Evolutionary conservation across 225 moss, liverwort and hornwort species (phyloP).

Genomic region (Straminergon stramineum): DNA sequence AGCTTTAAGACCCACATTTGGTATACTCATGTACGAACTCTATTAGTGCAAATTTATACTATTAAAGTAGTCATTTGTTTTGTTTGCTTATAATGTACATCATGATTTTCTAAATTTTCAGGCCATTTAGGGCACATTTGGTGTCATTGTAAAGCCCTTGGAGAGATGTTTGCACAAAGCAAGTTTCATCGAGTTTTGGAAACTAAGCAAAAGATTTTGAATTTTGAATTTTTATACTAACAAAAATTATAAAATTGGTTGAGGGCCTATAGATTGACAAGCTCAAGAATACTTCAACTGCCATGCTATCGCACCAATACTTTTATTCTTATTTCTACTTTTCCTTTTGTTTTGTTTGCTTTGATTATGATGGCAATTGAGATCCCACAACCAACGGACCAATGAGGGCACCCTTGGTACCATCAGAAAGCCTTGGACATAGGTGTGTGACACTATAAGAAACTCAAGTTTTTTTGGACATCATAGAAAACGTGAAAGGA

Average conservation of each 20-base stretch:
- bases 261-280: background rate
- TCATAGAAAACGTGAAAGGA: too few relatives aligned
- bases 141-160: fast-evolving
- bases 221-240: fast-evolving
- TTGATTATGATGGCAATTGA: background rate
- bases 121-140: fast-evolving
- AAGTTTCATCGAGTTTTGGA: fast-evolving
- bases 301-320: fast-evolving
- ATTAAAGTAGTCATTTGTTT: background rate
- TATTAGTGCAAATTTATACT: background rate
- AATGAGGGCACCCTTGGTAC: fast-evolving
- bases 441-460: too few relatives aligned
- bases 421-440: background rate
- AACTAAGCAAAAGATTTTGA: background rate
- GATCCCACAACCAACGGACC: fast-evolving
- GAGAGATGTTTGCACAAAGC: background rate
- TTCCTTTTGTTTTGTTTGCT: too few relatives aligned
- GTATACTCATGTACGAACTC: background rate
- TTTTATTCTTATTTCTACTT: too few relatives aligned
- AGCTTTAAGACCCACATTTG: background rate
- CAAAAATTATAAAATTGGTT: background rate
- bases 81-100: background rate
- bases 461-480: too few relatives aligned
- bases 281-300: background rate
- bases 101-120: background rate